Base-by-base conservation (phyloP, 805 yeast species). In the Kodamaea laetipori region DNA sequence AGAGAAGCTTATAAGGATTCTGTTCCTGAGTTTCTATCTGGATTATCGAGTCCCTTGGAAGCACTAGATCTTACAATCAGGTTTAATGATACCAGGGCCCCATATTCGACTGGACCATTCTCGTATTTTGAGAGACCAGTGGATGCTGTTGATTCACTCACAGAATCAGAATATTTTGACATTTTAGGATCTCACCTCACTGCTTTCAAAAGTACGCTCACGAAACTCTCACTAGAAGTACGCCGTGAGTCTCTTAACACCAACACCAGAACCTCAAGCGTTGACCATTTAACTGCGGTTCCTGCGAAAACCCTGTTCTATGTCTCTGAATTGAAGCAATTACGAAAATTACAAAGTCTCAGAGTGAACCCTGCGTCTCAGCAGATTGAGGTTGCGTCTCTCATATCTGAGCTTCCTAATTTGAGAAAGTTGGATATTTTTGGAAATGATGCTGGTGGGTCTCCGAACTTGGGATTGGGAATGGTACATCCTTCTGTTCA, bases 391-490 rank as follows among this genome's bases (percentile, higher is more conserved):
- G 49, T 61, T 12, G 39, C 54, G 5, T 25, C 37, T 2, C 57
- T 77, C 19, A 53, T 67, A 0, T 28, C 46, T 3, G 21, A 37
- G 1, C 53, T 73, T 4, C 52, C 55, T 2, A 43, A 48, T 1
- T 51, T 76, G 31, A 40, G 50, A 12, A 63, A 56, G 24, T 53
- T 80, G 6, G 76, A 77, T 55, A 56, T 79, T 2, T 68, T 73
- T 40, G 83, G 82, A 0, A 54, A 71, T 13, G 68, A 71, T 17
- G 73, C 82, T 0, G 77, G 80, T 1, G 77, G 80, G 1, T 65
- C 74, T 1, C 83, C 81, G 15, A 74, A 77, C 49, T 57, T 74
- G 66, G 84, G 82, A 0, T 58, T 77, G 16, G 81, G 78, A 10
- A 76, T 72, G 58, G 63, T 67, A 2, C 78, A 78, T 52, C 80